Percentiles rank a stretch among this genome's conserved stretches.
These are phyloP conservation scores for Xylaria sp. DNA, from an alignment of 2,329 filamentous ascomycete genomes.

Conservation along the genomic window DNA sequence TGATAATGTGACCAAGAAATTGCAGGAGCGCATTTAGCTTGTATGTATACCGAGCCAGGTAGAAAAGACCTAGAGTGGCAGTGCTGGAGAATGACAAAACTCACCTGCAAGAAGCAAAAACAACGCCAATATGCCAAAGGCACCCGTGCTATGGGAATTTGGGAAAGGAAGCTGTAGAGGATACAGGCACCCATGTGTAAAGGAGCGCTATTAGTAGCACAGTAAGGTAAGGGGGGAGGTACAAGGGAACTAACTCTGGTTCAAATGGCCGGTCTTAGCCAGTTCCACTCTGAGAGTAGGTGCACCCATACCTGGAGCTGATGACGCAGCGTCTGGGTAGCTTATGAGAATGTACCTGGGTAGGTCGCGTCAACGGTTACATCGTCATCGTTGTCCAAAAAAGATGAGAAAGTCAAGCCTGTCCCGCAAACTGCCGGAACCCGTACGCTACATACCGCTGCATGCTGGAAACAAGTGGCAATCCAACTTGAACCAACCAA, in stretches of 20 bases:
- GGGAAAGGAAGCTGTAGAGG: neutral
- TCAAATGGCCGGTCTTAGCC: slow-evolving; percentile 20
- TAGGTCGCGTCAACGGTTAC: slow-evolving; percentile 21
- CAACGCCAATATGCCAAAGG: neutral
- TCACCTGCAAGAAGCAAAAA: neutral
- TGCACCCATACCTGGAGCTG: slow-evolving; percentile 16
- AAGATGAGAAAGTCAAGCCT: neutral
- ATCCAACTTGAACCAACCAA: slow-evolving; percentile 29
- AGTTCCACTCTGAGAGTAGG: slow-evolving; percentile 15
- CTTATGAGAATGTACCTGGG: slow-evolving; percentile 5
- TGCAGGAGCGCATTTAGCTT: neutral
- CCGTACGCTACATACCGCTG: neutral
- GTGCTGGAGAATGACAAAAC: neutral
- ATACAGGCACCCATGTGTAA: neutral
- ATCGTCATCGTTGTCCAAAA: slow-evolving; percentile 33
- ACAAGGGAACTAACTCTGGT: neutral
- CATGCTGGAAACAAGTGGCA: slow-evolving; percentile 25
- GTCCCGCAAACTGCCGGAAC: neutral
- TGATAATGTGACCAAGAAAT: neutral
- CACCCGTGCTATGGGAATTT: neutral
- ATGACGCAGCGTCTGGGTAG: slow-evolving; percentile 34
- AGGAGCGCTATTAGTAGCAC: neutral
- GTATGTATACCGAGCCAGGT: neutral
- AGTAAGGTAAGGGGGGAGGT: neutral
- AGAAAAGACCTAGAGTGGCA: neutral